Base-by-base conservation (phyloP, 805 yeast genomes). In the Kodamaea neixiangensis region DNA sequence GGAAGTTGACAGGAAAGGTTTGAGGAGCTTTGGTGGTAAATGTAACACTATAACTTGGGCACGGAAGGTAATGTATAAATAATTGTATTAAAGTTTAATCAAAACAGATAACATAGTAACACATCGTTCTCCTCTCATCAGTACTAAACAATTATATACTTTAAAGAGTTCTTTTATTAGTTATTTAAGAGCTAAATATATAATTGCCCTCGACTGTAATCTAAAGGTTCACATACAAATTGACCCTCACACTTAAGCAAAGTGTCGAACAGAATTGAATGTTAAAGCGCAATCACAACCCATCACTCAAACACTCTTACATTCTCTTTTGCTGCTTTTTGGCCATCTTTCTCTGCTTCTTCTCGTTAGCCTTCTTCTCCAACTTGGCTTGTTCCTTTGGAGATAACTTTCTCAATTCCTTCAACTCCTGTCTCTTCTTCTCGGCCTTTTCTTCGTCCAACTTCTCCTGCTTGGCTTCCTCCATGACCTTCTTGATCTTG, bases 321-420 rank as follows among this genome's bases (percentile, higher is more conserved):
- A 53, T 51, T 58, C 68, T 70, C 37, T 69, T 63, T 59, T 77
- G 83, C 69, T 86, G 85, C 70, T 81, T 83, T 69, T 79, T 84
- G 71, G 74, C 78, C 65, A 73, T 72, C 71, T 89, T 88, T 74
- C 90, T 84, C 65, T 85, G 89, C 69, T 84, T 89, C 76, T 86
- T 89, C 59, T 89, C 96, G 58, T 76, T 76, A 68, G 86, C 89
- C 73, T 86, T 89, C 73, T 82, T 84, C 57, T 87, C 93, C 40
- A 80, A 68, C 72, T 87, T 89, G 58, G 83, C 83, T 72, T 87
- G 94, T 65, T 87, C 94, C 61, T 85, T 90, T 54, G 89, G 86
- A 43, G 86, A 76, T 63, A 87, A 71, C 57, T 77, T 78, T 58
- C 79, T 71, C 55, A 79, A 61, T 48, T 74, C 72, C 57, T 86